Base-by-base conservation (phyloP, 2,329 filamentous ascomycete species). In the Aschersonia sp. region DNA sequence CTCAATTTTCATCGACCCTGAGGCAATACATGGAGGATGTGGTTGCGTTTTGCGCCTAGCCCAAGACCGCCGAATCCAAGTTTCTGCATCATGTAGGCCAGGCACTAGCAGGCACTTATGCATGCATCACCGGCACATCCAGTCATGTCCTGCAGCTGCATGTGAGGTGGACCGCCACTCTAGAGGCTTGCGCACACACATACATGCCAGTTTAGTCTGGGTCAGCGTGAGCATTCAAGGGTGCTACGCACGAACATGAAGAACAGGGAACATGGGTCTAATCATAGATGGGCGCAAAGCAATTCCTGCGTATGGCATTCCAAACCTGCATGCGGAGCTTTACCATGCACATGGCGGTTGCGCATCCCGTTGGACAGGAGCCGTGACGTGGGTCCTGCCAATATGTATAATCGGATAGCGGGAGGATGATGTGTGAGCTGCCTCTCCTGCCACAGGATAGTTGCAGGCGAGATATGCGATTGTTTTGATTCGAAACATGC, bases 401-500 rank as follows among this genome's bases (percentile, higher is more conserved):
- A 12, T 37, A 37, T 37, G 33, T 8, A 37, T 8, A 37, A 37
- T 12, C 49, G 46, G 44, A 46, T 41, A 46, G 39, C 47, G 44
- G 47, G 47, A 42, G 43, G 51, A 51, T 47, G 46, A 14, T 10
- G 46, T 8, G 12, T 12, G 8, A 12, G 12, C 12, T 8, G 8
- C 33, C 12, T 8, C 33, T 37, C 33, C 33, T 37, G 33, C 33
- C 12, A 37, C 8, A 9, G 4, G 12, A 12, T 37, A 12, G 8
- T 37, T 37, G 33, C 12, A 9, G 33, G 8, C 8, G 8, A 37
- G 12, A 12, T 8, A 8, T 12, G 8, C 33, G 33, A 37, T 37
- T 37, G 33, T 37, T 12, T 37, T 37, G 12, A 9, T 37, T 37
- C 33, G 33, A 42, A 29, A 42, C 40, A 42, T 10, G 40, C 8